These are phyloP conservation scores for Byssoonygena ceratinophila DNA, from an alignment of 2,329 filamentous ascomycete species.

Conservation along the genomic window DNA sequence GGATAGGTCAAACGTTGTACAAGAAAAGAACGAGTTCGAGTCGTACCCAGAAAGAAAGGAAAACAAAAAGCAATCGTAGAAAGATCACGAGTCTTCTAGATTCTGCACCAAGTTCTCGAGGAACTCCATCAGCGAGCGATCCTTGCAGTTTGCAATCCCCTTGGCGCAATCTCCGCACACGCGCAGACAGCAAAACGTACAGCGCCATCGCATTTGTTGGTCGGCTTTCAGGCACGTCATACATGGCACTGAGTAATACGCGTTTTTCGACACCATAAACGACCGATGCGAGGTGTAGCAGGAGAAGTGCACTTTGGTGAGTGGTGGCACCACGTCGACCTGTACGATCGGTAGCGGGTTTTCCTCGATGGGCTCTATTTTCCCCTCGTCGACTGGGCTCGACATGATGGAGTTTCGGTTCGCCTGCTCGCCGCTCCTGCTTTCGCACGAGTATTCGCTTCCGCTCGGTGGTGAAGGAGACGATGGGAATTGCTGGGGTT, in stretches of 20 bases:
- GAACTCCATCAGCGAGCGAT: slow-evolving; percentile 28
- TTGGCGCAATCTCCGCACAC: slow-evolving; percentile 31
- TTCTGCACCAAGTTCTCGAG: slow-evolving; percentile 19
- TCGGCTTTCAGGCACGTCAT: slow-evolving; percentile 36
- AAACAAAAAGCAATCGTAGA: neutral
- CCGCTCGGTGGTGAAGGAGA: slow-evolving; percentile 1
- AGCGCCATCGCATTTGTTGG: slow-evolving; percentile 30
- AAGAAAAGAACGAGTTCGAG: neutral
- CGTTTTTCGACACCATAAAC: slow-evolving; percentile 30
- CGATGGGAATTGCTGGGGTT: neutral
- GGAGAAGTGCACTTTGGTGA: slow-evolving; percentile 30
- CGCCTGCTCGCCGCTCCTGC: neutral
- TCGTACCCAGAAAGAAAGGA: no score
- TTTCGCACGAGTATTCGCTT: slow-evolving; percentile 6
- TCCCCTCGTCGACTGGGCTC: neutral
- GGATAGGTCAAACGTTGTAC: no score
- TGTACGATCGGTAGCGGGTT: slow-evolving; percentile 3
- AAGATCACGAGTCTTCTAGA: slow-evolving; percentile 5
- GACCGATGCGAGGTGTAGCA: slow-evolving; percentile 34
- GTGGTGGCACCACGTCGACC: slow-evolving; percentile 23
- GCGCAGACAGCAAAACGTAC: slow-evolving; percentile 35
- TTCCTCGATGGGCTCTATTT: neutral
- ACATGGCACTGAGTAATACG: slow-evolving; percentile 34
- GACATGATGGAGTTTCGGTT: neutral
- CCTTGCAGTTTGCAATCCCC: slow-evolving; percentile 26